Evolutionary conservation across 345 rosid genomes (phyloP).

Genomic region (Arabidopsis suecica): DNA sequence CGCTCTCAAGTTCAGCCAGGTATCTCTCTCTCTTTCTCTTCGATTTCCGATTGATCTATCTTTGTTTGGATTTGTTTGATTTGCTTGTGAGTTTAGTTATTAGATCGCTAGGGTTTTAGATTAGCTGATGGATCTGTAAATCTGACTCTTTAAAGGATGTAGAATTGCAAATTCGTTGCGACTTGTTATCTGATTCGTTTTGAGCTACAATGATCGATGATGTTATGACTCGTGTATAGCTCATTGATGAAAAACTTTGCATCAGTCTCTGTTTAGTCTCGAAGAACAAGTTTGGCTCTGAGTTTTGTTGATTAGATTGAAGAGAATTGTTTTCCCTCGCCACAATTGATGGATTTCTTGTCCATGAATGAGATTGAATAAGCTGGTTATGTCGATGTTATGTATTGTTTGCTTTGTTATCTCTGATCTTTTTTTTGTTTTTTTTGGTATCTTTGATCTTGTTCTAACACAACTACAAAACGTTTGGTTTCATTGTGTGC

Average conservation of each 20-base stretch:
- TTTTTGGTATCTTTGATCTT: background rate
- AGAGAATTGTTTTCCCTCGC: background rate
- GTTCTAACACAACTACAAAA: conserved; percentile 4
- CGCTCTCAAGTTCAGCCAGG: conserved; percentile 92
- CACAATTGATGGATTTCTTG: no score
- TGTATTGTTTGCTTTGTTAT: background rate
- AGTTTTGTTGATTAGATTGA: background rate
- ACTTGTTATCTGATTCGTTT: conserved; percentile 9
- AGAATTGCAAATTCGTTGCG: background rate
- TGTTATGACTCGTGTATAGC: no score
- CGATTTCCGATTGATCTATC: background rate
- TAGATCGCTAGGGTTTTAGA: conserved; percentile 17
- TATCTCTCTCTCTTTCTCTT: background rate
- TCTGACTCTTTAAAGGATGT: background rate
- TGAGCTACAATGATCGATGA: background rate
- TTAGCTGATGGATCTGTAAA: conserved; percentile 21
- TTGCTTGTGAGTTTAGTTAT: background rate
- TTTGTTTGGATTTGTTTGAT: background rate
- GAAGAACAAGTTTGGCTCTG: background rate
- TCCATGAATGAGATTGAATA: background rate
- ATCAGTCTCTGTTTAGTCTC: no score
- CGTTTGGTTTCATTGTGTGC: conserved; percentile 31
- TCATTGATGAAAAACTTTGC: background rate
- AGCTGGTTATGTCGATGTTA: background rate
- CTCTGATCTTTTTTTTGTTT: background rate